Conservation (phyloP, 805 yeast species). For the Blastobotrys terrestris region DNA sequence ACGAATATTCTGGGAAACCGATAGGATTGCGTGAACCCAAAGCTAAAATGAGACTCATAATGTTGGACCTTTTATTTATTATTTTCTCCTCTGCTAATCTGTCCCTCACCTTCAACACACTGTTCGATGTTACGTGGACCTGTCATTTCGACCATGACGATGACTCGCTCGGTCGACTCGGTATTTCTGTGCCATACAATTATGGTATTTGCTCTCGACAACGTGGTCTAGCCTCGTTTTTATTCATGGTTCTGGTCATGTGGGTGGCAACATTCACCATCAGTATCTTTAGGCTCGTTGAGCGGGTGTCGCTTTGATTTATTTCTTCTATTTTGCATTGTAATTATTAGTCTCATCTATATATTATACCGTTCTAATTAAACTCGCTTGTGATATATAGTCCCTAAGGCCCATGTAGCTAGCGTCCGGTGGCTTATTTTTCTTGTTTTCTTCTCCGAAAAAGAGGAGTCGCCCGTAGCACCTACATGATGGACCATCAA, state of each 20-base stretch:
- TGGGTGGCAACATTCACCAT: conserved; percentile 87
- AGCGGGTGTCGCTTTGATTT: conserved; percentile 28
- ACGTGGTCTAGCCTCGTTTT: conserved; percentile 67
- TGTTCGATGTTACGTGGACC: conserved; percentile 79
- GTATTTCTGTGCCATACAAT: conserved; percentile 33
- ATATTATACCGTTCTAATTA: not conserved
- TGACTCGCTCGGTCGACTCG: conserved; percentile 14
- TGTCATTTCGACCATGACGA: conserved; percentile 46
- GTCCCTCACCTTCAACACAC: conserved; percentile 76
- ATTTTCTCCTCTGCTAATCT: conserved; percentile 85
- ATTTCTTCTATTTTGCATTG: not conserved
- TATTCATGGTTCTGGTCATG: conserved; percentile 64
- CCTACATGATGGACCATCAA: no score
- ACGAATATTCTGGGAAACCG: conserved; percentile 90
- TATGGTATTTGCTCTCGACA: conserved; percentile 69
- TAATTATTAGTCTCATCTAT: not conserved
- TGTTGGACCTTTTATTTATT: conserved; percentile 80
- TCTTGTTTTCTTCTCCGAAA: no score
- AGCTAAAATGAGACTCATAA: conserved; percentile 71
- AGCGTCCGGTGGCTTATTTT: no score
- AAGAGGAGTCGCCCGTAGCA: no score
- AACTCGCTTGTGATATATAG: not conserved
- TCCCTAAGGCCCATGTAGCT: no score
- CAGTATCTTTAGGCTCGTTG: conserved; percentile 77
- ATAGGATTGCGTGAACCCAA: conserved; percentile 81